Conservation (phyloP, 1,284 basidiomycete species). For the Caloboletus firmus region DNA sequence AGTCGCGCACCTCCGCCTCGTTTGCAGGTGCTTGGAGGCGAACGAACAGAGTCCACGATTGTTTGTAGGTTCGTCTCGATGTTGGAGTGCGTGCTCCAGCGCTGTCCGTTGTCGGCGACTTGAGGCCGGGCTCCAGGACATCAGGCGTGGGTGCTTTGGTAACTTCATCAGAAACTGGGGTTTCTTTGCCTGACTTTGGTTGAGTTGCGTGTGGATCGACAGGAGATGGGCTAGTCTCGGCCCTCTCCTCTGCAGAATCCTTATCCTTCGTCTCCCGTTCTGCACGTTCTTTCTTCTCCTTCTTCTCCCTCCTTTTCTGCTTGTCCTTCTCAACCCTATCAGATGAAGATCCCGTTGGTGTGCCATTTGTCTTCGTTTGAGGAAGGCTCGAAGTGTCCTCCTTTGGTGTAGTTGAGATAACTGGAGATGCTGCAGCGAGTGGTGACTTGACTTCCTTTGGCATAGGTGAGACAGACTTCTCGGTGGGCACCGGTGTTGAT, state of each 20-base stretch:
- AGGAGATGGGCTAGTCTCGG: constrained; percentile 25
- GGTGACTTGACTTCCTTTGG: constrained; percentile 36
- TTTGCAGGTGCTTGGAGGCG: constrained; percentile 58
- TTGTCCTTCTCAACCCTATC: constrained; percentile 52
- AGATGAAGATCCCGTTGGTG: constrained; percentile 32
- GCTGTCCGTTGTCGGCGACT: constrained; percentile 55
- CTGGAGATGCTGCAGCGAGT: constrained; percentile 23
- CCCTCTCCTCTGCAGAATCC: constrained; percentile 38
- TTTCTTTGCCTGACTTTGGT: constrained; percentile 44
- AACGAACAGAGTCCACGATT: constrained; percentile 86
- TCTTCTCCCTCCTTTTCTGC: constrained; percentile 58
- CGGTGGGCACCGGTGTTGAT: constrained; percentile 39
- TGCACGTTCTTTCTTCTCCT: constrained; percentile 51
- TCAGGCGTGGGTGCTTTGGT: constrained; percentile 32
- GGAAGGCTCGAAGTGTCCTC: constrained; percentile 33
- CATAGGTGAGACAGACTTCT: constrained; percentile 43
- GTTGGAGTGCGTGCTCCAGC: constrained; percentile 68
- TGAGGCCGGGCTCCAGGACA: constrained; percentile 42
- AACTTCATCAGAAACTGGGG: constrained; percentile 37
- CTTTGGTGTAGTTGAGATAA: constrained; percentile 35
- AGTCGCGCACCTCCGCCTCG: constrained; percentile 72
- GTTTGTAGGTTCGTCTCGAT: constrained; percentile 57
- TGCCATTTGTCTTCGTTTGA: constrained; percentile 41
- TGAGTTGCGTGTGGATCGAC: constrained; percentile 23
- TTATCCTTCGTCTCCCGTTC: constrained; percentile 38